phyloP scores from a whole-genome alignment of 208 protist genomes.

The Trypanosomatidae sp. region DNA sequence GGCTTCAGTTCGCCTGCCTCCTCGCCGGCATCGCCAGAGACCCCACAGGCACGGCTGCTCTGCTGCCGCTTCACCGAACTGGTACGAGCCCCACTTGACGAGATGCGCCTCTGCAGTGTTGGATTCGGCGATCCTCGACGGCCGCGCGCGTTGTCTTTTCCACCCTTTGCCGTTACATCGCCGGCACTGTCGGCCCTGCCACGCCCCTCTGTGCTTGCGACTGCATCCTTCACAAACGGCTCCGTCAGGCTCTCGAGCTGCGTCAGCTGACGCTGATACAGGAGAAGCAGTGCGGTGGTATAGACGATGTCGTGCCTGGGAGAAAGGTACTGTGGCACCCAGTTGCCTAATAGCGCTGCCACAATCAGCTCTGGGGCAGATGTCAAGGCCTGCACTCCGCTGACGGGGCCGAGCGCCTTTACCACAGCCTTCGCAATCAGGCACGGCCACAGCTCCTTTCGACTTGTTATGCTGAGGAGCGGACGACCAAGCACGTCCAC shows the following conservation, averaged over 20 bases:
- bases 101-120: background rate
- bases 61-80: background rate
- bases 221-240: constrained; percentile 8
- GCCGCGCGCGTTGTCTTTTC: background rate
- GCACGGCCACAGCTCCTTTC: constrained; percentile 88
- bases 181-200: background rate
- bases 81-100: background rate
- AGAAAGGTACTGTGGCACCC: constrained; percentile 74
- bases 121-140: background rate
- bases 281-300: constrained; percentile 39
- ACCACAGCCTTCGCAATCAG: constrained; percentile 85
- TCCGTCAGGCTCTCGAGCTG: constrained; percentile 17
- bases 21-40: background rate
- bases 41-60: background rate
- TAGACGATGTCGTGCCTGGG: constrained; percentile 30
- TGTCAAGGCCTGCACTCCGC: constrained; percentile 38
- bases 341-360: constrained; percentile 67
- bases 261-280: constrained; percentile 30
- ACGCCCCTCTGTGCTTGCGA: too few species aligned
- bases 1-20: background rate
- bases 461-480: constrained; percentile 69
- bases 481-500: constrained; percentile 79
- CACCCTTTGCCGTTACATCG: background rate
- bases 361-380: constrained; percentile 62
- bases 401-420: constrained; percentile 45